These are phyloP conservation scores for Purshia tridentata DNA, from an alignment of 306 rosid genomes.

Conservation along the genomic window DNA sequence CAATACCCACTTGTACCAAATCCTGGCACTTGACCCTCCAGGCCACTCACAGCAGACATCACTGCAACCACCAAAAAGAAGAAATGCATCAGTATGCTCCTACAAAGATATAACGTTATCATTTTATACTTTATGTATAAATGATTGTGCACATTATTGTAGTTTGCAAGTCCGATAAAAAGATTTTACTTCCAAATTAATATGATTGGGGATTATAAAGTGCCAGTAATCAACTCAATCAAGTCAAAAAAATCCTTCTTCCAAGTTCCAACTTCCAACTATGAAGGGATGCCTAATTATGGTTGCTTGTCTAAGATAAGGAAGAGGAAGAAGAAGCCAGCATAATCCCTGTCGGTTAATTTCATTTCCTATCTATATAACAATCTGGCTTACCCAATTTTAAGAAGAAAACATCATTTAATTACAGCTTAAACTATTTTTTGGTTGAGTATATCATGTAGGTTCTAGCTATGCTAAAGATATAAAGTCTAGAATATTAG, in stretches of 20 bases:
- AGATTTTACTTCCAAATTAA: neutral
- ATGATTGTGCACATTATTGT: constrained; percentile 3
- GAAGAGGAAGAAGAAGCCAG: neutral
- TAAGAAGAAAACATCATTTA: neutral
- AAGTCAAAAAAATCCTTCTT: neutral
- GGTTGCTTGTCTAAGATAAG: neutral
- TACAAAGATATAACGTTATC: neutral
- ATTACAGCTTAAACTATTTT: constrained; percentile 5
- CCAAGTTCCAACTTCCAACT: neutral
- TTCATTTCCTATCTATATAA: neutral
- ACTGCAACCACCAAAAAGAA: constrained; percentile 54
- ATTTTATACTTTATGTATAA: neutral
- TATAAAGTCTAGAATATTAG: neutral
- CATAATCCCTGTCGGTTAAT: neutral
- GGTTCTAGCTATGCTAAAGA: neutral
- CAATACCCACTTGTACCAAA: constrained; percentile 70
- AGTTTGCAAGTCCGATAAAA: neutral
- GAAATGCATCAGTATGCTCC: neutral
- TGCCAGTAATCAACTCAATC: neutral
- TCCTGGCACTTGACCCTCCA: constrained; percentile 65
- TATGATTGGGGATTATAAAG: neutral
- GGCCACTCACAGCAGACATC: constrained; percentile 92
- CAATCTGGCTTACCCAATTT: neutral
- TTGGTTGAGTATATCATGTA: neutral
- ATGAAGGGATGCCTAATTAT: neutral